These are phyloP conservation scores for Echria macrotheca DNA, from an alignment of 495 filamentous ascomycete genomes.

Conservation along the genomic window DNA sequence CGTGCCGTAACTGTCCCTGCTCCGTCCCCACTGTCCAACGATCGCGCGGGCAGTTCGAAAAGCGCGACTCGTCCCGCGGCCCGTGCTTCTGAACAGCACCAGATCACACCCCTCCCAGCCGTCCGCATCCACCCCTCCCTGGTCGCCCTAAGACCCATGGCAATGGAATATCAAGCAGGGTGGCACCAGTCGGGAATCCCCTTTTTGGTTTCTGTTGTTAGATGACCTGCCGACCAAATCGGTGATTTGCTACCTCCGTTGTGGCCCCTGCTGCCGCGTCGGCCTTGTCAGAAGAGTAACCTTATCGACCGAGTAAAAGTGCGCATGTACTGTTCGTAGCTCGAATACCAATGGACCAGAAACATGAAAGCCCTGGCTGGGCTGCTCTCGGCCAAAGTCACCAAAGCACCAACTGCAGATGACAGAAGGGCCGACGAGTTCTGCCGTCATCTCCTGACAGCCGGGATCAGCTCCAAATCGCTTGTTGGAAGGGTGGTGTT, in stretches of 20 bases:
- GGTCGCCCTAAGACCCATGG: conserved; percentile 23
- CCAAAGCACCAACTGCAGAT: no score
- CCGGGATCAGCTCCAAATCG: conserved; percentile 2
- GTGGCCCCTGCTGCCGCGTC: not conserved
- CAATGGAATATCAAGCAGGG: conserved; percentile 14
- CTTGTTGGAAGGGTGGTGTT: not conserved
- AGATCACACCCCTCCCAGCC: not conserved
- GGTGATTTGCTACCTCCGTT: conserved; percentile 13
- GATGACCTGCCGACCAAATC: conserved; percentile 17
- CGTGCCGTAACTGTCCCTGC: no score
- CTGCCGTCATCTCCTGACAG: not conserved
- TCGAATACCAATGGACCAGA: no score
- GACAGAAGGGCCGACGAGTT: no score
- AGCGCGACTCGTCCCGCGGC: conserved; percentile 18
- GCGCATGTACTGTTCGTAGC: no score
- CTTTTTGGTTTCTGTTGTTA: conserved; percentile 12
- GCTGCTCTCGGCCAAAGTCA: no score
- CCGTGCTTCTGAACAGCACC: conserved; percentile 12
- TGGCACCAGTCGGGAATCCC: conserved; percentile 18
- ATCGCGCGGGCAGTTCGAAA: conserved; percentile 11
- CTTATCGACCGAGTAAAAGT: no score
- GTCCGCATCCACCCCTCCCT: no score
- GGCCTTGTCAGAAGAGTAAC: no score
- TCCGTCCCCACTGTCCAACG: no score
- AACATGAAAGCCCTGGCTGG: no score